These are phyloP conservation scores for Globisporangium paroecandrum DNA, from an alignment of 352 stramenopile genomes.

Conservation along the genomic window DNA sequence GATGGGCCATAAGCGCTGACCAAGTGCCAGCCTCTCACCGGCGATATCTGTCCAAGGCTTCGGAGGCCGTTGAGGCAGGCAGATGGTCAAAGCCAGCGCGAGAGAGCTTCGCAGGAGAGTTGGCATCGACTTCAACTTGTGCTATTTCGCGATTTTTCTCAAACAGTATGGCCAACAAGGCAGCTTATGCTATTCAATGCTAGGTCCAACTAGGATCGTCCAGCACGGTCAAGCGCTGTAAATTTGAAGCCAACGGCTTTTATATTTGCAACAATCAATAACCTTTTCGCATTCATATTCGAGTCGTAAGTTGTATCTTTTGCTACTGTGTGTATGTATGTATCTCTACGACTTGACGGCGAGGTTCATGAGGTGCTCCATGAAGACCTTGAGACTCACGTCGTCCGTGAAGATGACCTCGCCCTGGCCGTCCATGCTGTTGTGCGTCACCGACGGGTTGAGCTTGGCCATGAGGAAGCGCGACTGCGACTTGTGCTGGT, in stretches of 20 bases:
- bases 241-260: neutral
- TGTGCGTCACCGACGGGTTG: conserved; percentile 97
- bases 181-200: neutral
- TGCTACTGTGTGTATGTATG: neutral
- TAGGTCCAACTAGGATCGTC: neutral
- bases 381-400: conserved; percentile 99
- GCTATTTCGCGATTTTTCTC: neutral
- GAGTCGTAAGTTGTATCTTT: neutral
- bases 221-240: neutral
- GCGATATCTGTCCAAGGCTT: no score
- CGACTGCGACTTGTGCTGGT: conserved; percentile 99
- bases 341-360: conserved; percentile 73
- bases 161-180: neutral
- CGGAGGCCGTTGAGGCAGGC: no score
- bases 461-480: conserved; percentile 99
- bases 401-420: conserved; percentile 99
- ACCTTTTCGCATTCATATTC: neutral
- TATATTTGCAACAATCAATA: neutral
- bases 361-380: conserved; percentile 97
- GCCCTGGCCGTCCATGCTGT: conserved; percentile 91
- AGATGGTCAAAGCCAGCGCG: no score
- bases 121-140: neutral
- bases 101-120: no score
- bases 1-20: no score
- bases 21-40: no score